Evolutionary conservation across 148 eudicot species (phyloP).

Genomic region (Chenopodium formosanum): DNA sequence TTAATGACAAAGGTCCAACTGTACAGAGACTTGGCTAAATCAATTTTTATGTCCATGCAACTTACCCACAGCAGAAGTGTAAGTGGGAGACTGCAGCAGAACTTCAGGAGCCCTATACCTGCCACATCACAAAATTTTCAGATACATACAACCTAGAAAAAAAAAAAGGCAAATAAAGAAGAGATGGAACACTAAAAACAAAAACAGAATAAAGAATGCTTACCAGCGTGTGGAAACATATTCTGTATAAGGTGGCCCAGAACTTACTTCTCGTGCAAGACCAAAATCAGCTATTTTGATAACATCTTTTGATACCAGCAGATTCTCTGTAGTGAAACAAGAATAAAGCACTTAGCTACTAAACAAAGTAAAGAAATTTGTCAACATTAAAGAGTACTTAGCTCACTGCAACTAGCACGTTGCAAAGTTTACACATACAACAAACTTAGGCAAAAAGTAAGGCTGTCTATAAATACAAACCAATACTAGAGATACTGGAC

Average conservation of each 20-base stretch:
- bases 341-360: background rate
- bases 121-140: slow-evolving; percentile 22
- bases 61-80: slow-evolving; percentile 93
- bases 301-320: slow-evolving; percentile 71
- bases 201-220: background rate
- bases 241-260: slow-evolving; percentile 84
- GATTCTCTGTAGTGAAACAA: slow-evolving; percentile 55
- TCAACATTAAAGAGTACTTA: background rate
- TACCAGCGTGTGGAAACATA: slow-evolving; percentile 95
- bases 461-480: background rate
- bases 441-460: background rate
- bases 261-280: slow-evolving; percentile 86
- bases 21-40: background rate
- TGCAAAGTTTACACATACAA: background rate
- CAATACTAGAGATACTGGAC: background rate
- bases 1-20: background rate
- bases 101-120: slow-evolving; percentile 99
- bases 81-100: slow-evolving; percentile 74
- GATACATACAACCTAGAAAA: background rate
- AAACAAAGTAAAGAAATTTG: background rate
- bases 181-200: background rate
- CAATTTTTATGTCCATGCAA: slow-evolving; percentile 26
- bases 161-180: background rate
- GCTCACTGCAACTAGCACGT: background rate
- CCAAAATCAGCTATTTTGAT: slow-evolving; percentile 97